These are phyloP conservation scores for Pseudopithomyces chartarum DNA, from an alignment of 2,329 filamentous ascomycete species.

Conservation along the genomic window DNA sequence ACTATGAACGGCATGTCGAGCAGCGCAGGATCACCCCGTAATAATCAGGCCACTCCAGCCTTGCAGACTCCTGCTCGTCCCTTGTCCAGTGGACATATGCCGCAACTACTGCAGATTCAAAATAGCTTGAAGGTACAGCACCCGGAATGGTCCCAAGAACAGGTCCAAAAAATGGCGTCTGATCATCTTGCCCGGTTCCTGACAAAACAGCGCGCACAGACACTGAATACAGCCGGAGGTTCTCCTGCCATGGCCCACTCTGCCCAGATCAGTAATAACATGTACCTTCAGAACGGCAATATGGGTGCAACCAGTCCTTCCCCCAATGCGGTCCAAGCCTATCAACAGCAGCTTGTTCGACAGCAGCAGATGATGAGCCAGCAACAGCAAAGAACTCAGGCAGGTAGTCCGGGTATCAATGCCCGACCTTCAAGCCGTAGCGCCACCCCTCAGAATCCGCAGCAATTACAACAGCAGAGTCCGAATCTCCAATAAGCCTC, in stretches of 20 bases:
- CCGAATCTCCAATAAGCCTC: slow-evolving; percentile 38
- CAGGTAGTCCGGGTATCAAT: slow-evolving; percentile 38
- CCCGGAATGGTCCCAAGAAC: slow-evolving; percentile 43
- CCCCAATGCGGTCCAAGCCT: slow-evolving; percentile 42
- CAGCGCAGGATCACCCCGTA: slow-evolving; percentile 41
- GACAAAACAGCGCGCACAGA: slow-evolving; percentile 40
- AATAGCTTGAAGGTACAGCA: slow-evolving; percentile 39
- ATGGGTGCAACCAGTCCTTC: slow-evolving; percentile 35
- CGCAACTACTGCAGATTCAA: slow-evolving; percentile 38
- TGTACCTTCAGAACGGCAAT: slow-evolving; percentile 39
- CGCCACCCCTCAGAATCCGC: slow-evolving; percentile 44
- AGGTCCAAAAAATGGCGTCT: slow-evolving; percentile 40
- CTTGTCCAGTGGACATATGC: slow-evolving; percentile 41
- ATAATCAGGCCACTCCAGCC: slow-evolving; percentile 35
- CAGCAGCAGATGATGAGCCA: slow-evolving; percentile 46
- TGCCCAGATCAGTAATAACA: slow-evolving; percentile 40
- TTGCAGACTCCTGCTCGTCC: slow-evolving; percentile 36
- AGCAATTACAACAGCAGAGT: slow-evolving; percentile 29
- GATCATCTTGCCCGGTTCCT: slow-evolving; percentile 40
- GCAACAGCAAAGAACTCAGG: slow-evolving; percentile 33
- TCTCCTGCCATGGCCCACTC: slow-evolving; percentile 36
- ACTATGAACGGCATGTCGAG: slow-evolving; percentile 43
- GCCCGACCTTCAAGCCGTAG: slow-evolving; percentile 42
- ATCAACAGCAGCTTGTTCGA: slow-evolving; percentile 44
- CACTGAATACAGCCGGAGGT: slow-evolving; percentile 45